Conservation (phyloP, 1,284 basidiomycete species). For the Flammula alnicola region DNA sequence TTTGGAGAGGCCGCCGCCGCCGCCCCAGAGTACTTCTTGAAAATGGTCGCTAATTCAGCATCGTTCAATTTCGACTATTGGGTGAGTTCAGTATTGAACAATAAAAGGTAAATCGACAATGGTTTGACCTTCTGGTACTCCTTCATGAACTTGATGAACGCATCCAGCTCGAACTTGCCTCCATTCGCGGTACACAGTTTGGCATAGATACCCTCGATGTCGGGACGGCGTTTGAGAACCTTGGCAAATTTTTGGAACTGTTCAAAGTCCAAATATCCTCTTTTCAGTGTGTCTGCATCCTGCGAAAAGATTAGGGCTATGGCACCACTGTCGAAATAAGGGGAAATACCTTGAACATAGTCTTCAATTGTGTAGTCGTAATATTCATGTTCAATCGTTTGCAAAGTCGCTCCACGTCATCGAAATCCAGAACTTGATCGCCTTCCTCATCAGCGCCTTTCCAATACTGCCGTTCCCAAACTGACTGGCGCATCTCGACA, state of each 20-base stretch:
- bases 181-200: constrained; percentile 46
- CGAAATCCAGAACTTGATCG: constrained; percentile 72
- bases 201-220: constrained; percentile 74
- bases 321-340: not conserved
- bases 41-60: constrained; percentile 53
- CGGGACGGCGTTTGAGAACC: constrained; percentile 81
- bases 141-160: constrained; percentile 73
- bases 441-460: constrained; percentile 68
- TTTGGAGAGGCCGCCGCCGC: constrained; percentile 20
- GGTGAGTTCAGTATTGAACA: not conserved
- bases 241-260: constrained; percentile 88
- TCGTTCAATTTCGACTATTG: constrained; percentile 49
- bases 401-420: constrained; percentile 79
- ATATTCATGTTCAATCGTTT: constrained; percentile 74
- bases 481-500: constrained; percentile 63
- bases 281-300: constrained; percentile 68
- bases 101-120: not conserved
- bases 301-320: constrained; percentile 32
- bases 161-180: constrained; percentile 54
- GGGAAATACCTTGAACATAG: constrained; percentile 66
- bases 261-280: constrained; percentile 78
- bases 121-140: constrained; percentile 63
- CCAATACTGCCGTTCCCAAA: constrained; percentile 90
- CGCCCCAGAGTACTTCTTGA: constrained; percentile 52
- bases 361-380: constrained; percentile 57